Conservation (phyloP, 2,329 filamentous ascomycete genomes). For the Phialophora chinensis region DNA sequence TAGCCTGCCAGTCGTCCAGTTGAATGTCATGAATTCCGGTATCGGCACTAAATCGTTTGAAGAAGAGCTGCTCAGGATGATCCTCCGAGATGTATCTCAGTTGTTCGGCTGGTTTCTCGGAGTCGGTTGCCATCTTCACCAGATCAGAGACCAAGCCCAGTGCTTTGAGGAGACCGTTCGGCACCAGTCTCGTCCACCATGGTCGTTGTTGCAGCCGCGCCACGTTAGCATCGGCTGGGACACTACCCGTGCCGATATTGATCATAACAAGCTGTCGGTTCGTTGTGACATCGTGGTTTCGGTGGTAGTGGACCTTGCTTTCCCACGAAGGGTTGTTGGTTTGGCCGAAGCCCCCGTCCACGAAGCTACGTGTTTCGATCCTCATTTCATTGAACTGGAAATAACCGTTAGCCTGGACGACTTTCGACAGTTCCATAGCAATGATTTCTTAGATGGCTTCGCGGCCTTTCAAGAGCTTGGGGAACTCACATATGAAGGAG, state of each 20-base stretch:
- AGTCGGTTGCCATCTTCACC: conserved; percentile 35
- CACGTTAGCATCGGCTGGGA: conserved; percentile 19
- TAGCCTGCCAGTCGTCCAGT: conserved; percentile 35
- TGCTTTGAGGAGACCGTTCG: conserved; percentile 30
- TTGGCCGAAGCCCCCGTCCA: conserved; percentile 35
- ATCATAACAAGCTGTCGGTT: conserved; percentile 33
- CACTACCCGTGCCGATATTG: conserved; percentile 35
- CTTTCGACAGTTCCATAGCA: background rate
- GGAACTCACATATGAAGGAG: conserved; percentile 31
- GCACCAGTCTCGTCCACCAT: conserved; percentile 33
- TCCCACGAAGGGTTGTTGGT: conserved; percentile 39
- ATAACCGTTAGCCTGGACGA: background rate
- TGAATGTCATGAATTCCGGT: conserved; percentile 35
- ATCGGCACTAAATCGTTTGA: conserved; percentile 36
- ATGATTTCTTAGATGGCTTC: background rate
- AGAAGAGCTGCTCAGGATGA: conserved; percentile 30
- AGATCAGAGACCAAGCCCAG: conserved; percentile 33
- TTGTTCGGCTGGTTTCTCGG: conserved; percentile 27
- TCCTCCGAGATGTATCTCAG: conserved; percentile 30
- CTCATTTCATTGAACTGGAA: conserved; percentile 30
- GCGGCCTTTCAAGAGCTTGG: background rate
- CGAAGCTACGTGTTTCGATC: conserved; percentile 29
- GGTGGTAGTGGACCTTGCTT: conserved; percentile 32
- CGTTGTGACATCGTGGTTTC: conserved; percentile 26
- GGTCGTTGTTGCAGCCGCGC: conserved; percentile 19